Evolutionary conservation across 441 rosid genomes (phyloP).

Genomic region (Erodium moschatum): DNA sequence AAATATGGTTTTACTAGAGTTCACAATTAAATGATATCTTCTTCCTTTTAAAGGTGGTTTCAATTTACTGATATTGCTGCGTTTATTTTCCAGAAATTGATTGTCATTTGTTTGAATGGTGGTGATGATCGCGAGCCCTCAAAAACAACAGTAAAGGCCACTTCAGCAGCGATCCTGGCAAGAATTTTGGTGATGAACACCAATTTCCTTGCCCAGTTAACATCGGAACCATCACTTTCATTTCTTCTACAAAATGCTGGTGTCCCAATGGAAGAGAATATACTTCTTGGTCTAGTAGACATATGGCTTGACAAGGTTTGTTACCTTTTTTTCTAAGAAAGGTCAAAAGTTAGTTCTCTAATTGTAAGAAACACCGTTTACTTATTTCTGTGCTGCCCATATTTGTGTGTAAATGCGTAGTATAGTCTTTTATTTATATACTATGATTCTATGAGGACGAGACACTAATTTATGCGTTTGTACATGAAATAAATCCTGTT

Average conservation of each 20-base stretch:
- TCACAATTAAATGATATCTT: conserved; percentile 9
- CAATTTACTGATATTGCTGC: conserved; percentile 17
- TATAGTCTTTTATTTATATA: background rate
- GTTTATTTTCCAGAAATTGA: conserved; percentile 51
- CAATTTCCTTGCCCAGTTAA: conserved; percentile 72
- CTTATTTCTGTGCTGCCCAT: background rate
- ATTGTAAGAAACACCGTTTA: background rate
- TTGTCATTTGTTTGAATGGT: conserved; percentile 74
- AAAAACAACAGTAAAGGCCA: conserved; percentile 71
- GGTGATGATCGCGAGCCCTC: conserved; percentile 79
- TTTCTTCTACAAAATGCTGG: conserved; percentile 68
- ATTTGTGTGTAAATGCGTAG: background rate
- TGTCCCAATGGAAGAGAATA: conserved; percentile 49
- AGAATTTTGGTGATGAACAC: conserved; percentile 94
- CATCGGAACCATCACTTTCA: conserved; percentile 72
- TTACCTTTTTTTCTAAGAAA: background rate
- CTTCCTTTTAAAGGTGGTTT: conserved; percentile 11
- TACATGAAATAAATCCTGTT: background rate
- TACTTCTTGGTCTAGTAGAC: conserved; percentile 82
- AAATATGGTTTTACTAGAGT: conserved; percentile 20
- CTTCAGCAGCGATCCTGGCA: conserved; percentile 81
- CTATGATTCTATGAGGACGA: background rate
- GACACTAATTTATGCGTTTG: background rate
- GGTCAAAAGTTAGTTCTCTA: background rate
- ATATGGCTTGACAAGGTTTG: conserved; percentile 93